Base-by-base conservation (phyloP, 768 basidiomycete genomes). In the Obba rivulosa region DNA sequence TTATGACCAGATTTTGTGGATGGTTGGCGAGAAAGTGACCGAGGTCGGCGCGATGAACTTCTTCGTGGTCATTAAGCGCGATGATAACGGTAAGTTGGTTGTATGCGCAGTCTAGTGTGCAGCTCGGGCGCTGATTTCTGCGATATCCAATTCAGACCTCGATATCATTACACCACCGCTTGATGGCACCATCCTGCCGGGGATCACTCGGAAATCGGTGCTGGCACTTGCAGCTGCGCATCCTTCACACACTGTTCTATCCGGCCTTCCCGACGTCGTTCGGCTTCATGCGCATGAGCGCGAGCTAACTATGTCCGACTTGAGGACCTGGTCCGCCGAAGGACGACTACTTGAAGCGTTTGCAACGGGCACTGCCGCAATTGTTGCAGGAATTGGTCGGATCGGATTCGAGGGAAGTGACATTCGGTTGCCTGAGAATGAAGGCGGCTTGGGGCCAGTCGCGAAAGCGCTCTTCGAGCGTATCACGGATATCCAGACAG, bases 151-250 rank as follows among this genome's bases (percentile, higher is more conserved):
- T 8, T 28, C 57, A 88, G 85, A 71, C n/a, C 64, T 80, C 50
- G 92, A 97, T 63, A 74, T 96, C 44, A 74, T 91, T 53, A 96
- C 95, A 1, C 89, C 94, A 2, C 87, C 91, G 13, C 70, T 96
- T 50, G 91, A 88, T 62, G 92, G 93, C 42, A 86, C 90, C 67
- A 91, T 97, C 59, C 79, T 98, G 1, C 92, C 93, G 2, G 92
- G 94, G 39, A 81, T 97, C 21, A 96, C 93, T 7, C 83, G 94
- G 52, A 85, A 87, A 58, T 92, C 90, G 22, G 82, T 89, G 36
- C 77, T 96, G 34, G 59, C 73, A 0, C 82, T 97, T 39, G 78
- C 80, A 3, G 69, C 78, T 14, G 82, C 80, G 9, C 88, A 90
- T 53, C 53, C 56, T 9, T 48, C 55, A 11, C 65, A 65, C 31